phyloP scores from a whole-genome alignment of 1,284 basidiomycete species.

The Tilletiaria anomala region DNA sequence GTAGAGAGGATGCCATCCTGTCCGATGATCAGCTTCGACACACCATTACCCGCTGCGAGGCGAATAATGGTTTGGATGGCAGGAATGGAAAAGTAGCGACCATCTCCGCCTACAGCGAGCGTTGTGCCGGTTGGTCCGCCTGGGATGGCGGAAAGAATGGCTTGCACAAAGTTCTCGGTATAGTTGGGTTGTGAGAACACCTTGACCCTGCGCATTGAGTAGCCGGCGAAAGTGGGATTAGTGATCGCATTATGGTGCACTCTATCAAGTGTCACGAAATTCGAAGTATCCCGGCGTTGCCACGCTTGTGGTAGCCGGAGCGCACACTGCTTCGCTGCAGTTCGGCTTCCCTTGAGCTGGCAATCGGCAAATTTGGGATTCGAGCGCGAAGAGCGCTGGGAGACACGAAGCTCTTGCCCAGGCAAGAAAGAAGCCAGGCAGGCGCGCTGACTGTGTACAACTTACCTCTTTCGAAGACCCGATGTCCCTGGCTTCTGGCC shows the following conservation, averaged over 20 bases:
- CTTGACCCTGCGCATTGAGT: too few relatives aligned
- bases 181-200: conserved; percentile 57
- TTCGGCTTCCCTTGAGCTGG: too few relatives aligned
- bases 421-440: too few relatives aligned
- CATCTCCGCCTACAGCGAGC: conserved; percentile 90
- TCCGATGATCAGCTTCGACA: conserved; percentile 36
- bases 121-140: conserved; percentile 57
- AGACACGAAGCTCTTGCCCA: too few relatives aligned
- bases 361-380: too few relatives aligned
- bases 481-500: conserved; percentile 40
- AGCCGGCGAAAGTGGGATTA: too few relatives aligned
- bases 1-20: conserved; percentile 85
- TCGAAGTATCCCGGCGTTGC: too few relatives aligned
- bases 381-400: too few relatives aligned
- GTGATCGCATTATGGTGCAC: too few relatives aligned
- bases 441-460: neutral
- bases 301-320: too few relatives aligned
- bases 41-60: conserved; percentile 68
- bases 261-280: too few relatives aligned
- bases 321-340: too few relatives aligned
- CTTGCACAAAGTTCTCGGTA: conserved; percentile 95
- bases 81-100: conserved; percentile 81
- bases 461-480: conserved; percentile 32
- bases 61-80: conserved; percentile 78
- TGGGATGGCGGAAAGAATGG: conserved; percentile 80